Percentiles rank a stretch among this genome's conserved stretches.
Conservation (phyloP, 2,329 filamentous ascomycete genomes). For the Phyllosticta citriasiana region DNA sequence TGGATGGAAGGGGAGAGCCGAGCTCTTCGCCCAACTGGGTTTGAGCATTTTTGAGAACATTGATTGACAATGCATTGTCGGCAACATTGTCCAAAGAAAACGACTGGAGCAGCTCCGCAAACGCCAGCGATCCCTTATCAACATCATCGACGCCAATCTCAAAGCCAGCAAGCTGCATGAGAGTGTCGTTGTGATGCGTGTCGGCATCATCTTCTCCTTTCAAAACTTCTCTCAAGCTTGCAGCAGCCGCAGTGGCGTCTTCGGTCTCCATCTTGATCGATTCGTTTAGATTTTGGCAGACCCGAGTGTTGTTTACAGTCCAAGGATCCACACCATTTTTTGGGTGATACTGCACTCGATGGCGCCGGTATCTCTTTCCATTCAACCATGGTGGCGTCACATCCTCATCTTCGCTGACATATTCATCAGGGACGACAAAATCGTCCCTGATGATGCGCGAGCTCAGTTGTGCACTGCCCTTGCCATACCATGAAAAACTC, state of each 20-base stretch:
- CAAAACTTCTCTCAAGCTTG: not conserved
- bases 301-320: not conserved
- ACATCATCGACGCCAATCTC: conserved; percentile 19
- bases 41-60: not conserved
- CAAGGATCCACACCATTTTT: not conserved
- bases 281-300: not conserved
- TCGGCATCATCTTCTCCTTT: not conserved
- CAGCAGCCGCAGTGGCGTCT: not conserved
- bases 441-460: conserved; percentile 14
- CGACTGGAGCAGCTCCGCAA: conserved; percentile 16
- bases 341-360: not conserved
- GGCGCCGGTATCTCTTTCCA: not conserved
- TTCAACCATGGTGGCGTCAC: conserved; percentile 8
- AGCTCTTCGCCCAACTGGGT: not conserved
- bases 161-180: conserved; percentile 12
- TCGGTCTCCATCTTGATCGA: not conserved
- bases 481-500: conserved; percentile 15
- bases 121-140: conserved; percentile 19
- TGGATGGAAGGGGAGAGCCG: conserved; percentile 11
- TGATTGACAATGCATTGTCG: not conserved
- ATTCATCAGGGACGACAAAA: conserved; percentile 21
- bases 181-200: not conserved
- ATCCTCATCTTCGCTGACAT: conserved; percentile 12
- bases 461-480: not conserved
- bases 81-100: not conserved